phyloP scores from a whole-genome alignment of 257 asterid genomes.

The Solanum etuberosum region DNA sequence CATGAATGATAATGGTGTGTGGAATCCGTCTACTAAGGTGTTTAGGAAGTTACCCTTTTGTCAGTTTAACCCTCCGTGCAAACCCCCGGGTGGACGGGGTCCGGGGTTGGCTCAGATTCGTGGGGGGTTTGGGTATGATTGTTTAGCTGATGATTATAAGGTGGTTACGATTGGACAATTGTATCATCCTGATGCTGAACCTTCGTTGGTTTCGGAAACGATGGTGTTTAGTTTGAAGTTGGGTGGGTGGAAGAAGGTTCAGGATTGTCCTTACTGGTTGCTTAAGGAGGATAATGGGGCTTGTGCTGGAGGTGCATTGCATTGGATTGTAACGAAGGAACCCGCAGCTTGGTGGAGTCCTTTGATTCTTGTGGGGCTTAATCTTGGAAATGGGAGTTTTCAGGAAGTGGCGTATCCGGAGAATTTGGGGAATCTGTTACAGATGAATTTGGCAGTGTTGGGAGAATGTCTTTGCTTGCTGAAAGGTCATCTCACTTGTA shows the following conservation, averaged over 20 bases:
- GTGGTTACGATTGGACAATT: constrained; percentile 27
- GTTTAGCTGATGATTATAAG: constrained; percentile 37
- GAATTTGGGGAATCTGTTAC: neutral
- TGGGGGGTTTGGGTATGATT: constrained; percentile 44
- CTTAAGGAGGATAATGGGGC: constrained; percentile 38
- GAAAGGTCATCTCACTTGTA: neutral
- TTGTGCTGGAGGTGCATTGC: constrained; percentile 34
- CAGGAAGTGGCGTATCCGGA: constrained; percentile 14
- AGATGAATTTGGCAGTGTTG: constrained; percentile 28
- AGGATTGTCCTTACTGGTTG: constrained; percentile 25
- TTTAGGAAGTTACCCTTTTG: constrained; percentile 21
- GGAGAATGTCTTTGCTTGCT: constrained; percentile 35
- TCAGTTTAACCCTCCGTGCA: neutral
- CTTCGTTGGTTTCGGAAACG: constrained; percentile 18
- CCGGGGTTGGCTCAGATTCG: neutral
- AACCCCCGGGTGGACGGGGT: neutral
- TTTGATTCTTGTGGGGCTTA: constrained; percentile 34
- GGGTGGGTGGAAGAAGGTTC: constrained; percentile 38
- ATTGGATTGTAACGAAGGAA: constrained; percentile 19
- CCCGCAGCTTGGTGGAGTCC: neutral
- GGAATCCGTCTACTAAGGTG: constrained; percentile 42
- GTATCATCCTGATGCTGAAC: constrained; percentile 9
- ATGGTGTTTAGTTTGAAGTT: constrained; percentile 37
- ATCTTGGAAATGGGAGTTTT: constrained; percentile 34
- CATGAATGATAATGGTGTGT: constrained; percentile 11